Percentiles rank a stretch among this genome's conserved stretches.
phyloP scores from a whole-genome alignment of 768 basidiomycete genomes.

The Trametes villosa region DNA sequence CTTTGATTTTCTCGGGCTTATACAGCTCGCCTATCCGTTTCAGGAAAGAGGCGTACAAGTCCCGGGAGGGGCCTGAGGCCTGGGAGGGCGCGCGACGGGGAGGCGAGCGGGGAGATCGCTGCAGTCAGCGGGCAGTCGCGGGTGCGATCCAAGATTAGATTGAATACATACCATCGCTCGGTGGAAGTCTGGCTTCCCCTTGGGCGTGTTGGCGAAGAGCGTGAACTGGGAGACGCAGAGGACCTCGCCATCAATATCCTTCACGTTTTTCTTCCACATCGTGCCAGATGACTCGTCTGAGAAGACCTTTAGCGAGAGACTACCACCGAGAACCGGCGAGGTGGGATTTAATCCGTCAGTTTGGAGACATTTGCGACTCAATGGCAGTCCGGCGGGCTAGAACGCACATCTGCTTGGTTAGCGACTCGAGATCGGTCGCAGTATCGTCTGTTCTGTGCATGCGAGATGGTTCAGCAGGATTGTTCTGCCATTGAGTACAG shows the following conservation, averaged over 20 bases:
- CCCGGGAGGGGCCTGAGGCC: slow-evolving; percentile 68
- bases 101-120: slow-evolving; percentile 1
- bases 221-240: slow-evolving; percentile 97
- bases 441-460: slow-evolving; percentile 72
- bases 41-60: slow-evolving; percentile 75
- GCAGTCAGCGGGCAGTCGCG: neutral
- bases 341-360: neutral
- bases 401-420: slow-evolving; percentile 85
- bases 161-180: slow-evolving; percentile 75
- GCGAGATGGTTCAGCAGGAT: slow-evolving; percentile 21
- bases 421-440: slow-evolving; percentile 63
- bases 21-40: slow-evolving; percentile 69
- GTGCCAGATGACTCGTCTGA: slow-evolving; percentile 54
- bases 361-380: neutral
- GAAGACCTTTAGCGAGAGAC: slow-evolving; percentile 76
- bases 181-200: slow-evolving; percentile 95
- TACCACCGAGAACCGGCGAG: slow-evolving; percentile 36
- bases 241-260: slow-evolving; percentile 87
- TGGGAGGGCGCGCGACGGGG: slow-evolving; percentile 35
- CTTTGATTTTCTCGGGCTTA: slow-evolving; percentile 77
- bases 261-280: slow-evolving; percentile 89
- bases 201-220: slow-evolving; percentile 81
- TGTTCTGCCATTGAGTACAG: slow-evolving; percentile 10
- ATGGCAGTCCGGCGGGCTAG: neutral
- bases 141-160: neutral